These are phyloP conservation scores for Leptographium lundbergii DNA, from an alignment of 2,329 filamentous ascomycete genomes.

Conservation along the genomic window DNA sequence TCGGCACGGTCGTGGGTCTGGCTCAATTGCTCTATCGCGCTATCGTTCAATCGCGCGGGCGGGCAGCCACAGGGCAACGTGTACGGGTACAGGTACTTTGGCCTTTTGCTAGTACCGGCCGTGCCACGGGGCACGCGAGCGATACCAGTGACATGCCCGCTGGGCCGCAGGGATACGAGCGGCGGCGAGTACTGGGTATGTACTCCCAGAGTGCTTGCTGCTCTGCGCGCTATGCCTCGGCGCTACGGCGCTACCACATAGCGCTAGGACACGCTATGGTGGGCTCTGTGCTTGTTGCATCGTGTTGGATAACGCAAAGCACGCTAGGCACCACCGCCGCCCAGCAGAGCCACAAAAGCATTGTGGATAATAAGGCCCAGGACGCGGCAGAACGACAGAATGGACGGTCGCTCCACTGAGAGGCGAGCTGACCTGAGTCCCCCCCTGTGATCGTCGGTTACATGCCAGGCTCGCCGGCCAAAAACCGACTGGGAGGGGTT, in stretches of 20 bases:
- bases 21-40: too few relatives aligned
- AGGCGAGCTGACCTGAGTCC: neutral
- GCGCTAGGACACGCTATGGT: neutral
- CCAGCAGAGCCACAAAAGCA: neutral
- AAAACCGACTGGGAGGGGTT: too few relatives aligned
- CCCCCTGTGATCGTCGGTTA: neutral
- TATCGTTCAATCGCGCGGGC: neutral
- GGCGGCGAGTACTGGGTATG: neutral
- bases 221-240: neutral
- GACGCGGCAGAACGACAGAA: neutral
- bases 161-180: neutral
- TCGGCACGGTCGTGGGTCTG: neutral
- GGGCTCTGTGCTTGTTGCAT: neutral
- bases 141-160: neutral
- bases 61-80: neutral
- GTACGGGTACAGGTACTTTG: neutral
- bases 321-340: neutral
- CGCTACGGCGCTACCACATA: neutral
- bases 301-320: neutral
- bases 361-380: neutral
- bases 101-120: too few relatives aligned
- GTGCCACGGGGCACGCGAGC: too few relatives aligned
- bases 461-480: neutral
- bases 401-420: neutral
- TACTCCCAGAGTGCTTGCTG: neutral